phyloP scores from a whole-genome alignment of 768 basidiomycete genomes.

The Austroboletus festivus region DNA sequence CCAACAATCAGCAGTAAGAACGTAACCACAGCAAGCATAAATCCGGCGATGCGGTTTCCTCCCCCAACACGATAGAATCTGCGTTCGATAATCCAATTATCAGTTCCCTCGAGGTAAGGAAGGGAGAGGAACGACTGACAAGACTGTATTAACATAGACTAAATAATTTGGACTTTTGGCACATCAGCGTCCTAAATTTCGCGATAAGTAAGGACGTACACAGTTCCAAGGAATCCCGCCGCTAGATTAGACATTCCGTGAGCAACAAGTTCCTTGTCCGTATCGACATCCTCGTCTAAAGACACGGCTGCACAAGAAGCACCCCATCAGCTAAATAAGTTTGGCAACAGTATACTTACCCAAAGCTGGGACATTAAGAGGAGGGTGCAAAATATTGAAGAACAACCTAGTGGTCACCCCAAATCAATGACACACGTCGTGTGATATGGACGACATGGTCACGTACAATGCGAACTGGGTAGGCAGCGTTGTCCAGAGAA shows the following conservation, averaged over 20 bases:
- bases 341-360: slow-evolving; percentile 40
- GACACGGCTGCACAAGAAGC: slow-evolving; percentile 62
- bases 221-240: slow-evolving; percentile 76
- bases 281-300: slow-evolving; percentile 83
- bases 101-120: not conserved
- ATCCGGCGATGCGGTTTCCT: slow-evolving; percentile 75
- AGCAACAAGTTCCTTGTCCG: slow-evolving; percentile 87
- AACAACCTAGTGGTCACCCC: slow-evolving; percentile 52
- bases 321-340: not conserved
- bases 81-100: not conserved
- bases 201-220: slow-evolving; percentile 44
- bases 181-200: slow-evolving; percentile 2
- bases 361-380: slow-evolving; percentile 86
- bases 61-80: slow-evolving; percentile 95
- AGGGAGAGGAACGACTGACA: slow-evolving; percentile 42
- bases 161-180: slow-evolving; percentile 71
- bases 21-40: slow-evolving; percentile 79
- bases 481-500: slow-evolving; percentile 81
- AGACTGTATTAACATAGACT: slow-evolving; percentile 81
- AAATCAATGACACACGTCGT: slow-evolving; percentile 21
- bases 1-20: slow-evolving; percentile 72
- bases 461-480: slow-evolving; percentile 89
- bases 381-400: slow-evolving; percentile 83
- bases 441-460: slow-evolving; percentile 9
- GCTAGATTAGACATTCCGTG: slow-evolving; percentile 91